Evolutionary conservation across 768 basidiomycete genomes (phyloP).

Genomic region (Lentinula lateritia): DNA sequence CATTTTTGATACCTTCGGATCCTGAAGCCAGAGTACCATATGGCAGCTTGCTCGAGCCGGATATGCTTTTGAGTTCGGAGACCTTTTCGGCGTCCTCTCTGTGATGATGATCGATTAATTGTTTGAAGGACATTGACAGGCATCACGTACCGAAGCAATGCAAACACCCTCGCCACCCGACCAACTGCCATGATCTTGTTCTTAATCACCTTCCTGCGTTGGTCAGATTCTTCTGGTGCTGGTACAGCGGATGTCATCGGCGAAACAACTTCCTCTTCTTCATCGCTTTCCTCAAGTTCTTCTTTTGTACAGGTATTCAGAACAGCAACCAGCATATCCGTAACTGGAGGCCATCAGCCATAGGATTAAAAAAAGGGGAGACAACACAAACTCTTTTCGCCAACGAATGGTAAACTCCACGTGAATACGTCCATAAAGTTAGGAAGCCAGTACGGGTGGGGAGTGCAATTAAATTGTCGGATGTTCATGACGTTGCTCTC

Average conservation of each 20-base stretch:
- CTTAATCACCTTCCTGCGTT: conserved; percentile 90
- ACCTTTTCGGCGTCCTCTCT: conserved; percentile 98
- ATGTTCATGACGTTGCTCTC: conserved; percentile 99
- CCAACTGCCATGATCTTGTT: conserved; percentile 99
- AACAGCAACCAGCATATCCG: conserved; percentile 97
- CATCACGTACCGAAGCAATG: conserved; percentile 75
- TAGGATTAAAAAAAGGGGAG: background rate
- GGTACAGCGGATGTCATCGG: conserved; percentile 25
- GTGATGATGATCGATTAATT: conserved; percentile 3
- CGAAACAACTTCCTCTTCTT: conserved; percentile 36
- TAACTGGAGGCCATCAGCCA: conserved; percentile 50
- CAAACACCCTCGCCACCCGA: conserved; percentile 93
- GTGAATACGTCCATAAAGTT: conserved; percentile 99
- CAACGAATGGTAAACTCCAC: conserved; percentile 97
- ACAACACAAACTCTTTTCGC: conserved; percentile 79
- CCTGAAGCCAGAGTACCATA: conserved; percentile 82
- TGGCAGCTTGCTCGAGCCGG: conserved; percentile 72
- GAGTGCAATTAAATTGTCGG: conserved; percentile 94
- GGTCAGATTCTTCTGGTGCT: conserved; percentile 44
- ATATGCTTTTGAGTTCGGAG: conserved; percentile 91
- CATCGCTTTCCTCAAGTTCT: conserved; percentile 86
- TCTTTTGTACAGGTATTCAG: conserved; percentile 95
- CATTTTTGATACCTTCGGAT: conserved; percentile 91
- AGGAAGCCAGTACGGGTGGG: conserved; percentile 96
- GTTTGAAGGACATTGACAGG: background rate